A percentile compares a stretch with the other conserved stretches of the same genome.
phyloP scores from a whole-genome alignment of 73 alveolate species.

The Paramecium pentaurelia region DNA sequence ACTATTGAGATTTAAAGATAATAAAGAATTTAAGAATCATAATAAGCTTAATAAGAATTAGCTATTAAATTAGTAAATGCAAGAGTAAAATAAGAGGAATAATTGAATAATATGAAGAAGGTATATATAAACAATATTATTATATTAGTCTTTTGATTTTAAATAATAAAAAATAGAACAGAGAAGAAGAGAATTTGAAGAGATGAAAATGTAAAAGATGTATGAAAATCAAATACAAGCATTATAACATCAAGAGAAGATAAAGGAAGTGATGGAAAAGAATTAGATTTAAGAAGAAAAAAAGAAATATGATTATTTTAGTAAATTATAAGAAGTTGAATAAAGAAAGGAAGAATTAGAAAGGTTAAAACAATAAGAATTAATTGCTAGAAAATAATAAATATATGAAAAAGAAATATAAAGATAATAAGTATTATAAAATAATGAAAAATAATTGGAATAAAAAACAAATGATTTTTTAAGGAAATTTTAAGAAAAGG shows the following conservation, averaged over 20 bases:
- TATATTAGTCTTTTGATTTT: neutral
- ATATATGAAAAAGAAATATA: neutral
- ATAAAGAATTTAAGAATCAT: slow-evolving; percentile 12
- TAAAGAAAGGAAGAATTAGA: slow-evolving; percentile 12
- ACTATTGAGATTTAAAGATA: slow-evolving; percentile 1
- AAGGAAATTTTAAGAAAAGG: neutral
- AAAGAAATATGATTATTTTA: slow-evolving; percentile 17
- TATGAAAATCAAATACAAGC: slow-evolving; percentile 20
- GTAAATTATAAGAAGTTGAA: neutral
- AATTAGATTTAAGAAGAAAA: neutral
- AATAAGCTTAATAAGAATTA: slow-evolving; percentile 11
- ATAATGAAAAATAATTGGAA: slow-evolving; percentile 19
- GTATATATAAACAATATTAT: neutral
- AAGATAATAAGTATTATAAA: neutral
- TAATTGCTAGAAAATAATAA: neutral
- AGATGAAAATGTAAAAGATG: neutral
- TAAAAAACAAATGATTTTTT: neutral
- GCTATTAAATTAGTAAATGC: slow-evolving; percentile 4
- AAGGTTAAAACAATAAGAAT: neutral
- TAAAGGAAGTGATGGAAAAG: neutral
- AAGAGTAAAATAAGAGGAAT: neutral
- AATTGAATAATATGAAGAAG: neutral
- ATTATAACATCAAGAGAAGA: neutral
- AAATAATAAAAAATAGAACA: slow-evolving; percentile 14
- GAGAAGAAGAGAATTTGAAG: slow-evolving; percentile 45